These are phyloP conservation scores for Aspergillus niger DNA, from an alignment of 2,329 filamentous ascomycete genomes.

Conservation along the genomic window DNA sequence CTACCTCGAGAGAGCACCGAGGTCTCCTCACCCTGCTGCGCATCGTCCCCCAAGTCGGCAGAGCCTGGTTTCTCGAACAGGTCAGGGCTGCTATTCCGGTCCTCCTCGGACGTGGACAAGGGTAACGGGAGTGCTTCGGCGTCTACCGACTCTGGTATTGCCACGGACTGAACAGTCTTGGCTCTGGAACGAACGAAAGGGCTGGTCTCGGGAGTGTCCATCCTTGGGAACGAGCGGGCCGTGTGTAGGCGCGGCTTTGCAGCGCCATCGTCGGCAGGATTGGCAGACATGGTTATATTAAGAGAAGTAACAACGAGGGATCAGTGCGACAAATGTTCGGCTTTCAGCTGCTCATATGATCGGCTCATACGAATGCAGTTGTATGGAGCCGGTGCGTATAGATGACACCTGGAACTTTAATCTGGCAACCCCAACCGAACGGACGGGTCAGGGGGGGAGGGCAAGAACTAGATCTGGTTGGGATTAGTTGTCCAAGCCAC, in stretches of 20 bases:
- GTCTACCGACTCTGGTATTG: constrained; percentile 27
- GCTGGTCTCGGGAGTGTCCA: constrained; percentile 30
- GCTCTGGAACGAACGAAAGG: constrained; percentile 28
- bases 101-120: constrained; percentile 25
- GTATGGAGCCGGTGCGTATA: constrained; percentile 7
- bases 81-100: constrained; percentile 35
- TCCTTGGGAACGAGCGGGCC: constrained; percentile 36
- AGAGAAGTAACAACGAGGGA: not conserved
- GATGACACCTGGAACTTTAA: constrained; percentile 5
- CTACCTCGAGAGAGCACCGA: constrained; percentile 39
- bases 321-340: constrained; percentile 20
- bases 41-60: constrained; percentile 35
- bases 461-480: not conserved
- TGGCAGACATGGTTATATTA: constrained; percentile 26
- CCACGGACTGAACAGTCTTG: constrained; percentile 29
- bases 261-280: constrained; percentile 26
- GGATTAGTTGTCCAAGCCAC: not conserved
- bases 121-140: constrained; percentile 27
- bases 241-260: constrained; percentile 30
- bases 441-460: not conserved
- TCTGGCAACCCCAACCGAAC: not conserved
- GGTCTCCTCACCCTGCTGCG: constrained; percentile 34
- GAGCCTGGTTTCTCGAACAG: constrained; percentile 49
- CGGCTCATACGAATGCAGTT: constrained; percentile 29
- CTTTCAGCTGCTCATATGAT: constrained; percentile 29